Evolutionary conservation across 768 basidiomycete species (phyloP).

Genomic region (Lentinula detonsa): DNA sequence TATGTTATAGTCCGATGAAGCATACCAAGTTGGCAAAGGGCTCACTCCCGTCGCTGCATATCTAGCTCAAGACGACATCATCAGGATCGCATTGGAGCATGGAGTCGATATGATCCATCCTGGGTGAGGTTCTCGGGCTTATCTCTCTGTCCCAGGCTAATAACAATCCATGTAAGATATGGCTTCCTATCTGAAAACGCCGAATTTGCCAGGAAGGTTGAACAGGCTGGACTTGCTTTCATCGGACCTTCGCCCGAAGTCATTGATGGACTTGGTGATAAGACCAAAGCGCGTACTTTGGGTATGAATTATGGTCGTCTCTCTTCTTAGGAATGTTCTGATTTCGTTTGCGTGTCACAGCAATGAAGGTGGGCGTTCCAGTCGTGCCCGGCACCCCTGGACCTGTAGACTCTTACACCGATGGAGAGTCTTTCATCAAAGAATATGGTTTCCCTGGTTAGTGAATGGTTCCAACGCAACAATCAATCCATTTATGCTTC

Average conservation of each 20-base stretch:
- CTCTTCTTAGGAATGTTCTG: slow-evolving; percentile 7
- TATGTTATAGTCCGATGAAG: slow-evolving; percentile 83
- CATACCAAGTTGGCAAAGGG: slow-evolving; percentile 96
- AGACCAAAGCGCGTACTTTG: slow-evolving; percentile 92
- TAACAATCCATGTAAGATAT: slow-evolving; percentile 48
- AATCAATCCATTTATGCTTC: neutral
- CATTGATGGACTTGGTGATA: slow-evolving; percentile 96
- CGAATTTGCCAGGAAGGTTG: slow-evolving; percentile 94
- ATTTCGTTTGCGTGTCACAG: slow-evolving; percentile 28
- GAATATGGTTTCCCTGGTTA: slow-evolving; percentile 92
- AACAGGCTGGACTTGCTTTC: slow-evolving; percentile 95
- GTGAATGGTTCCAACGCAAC: slow-evolving; percentile 10
- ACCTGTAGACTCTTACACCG: slow-evolving; percentile 71
- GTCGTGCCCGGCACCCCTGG: slow-evolving; percentile 96
- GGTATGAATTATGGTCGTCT: slow-evolving; percentile 36
- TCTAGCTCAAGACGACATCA: slow-evolving; percentile 96
- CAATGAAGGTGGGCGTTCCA: slow-evolving; percentile 87
- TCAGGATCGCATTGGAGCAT: slow-evolving; percentile 93
- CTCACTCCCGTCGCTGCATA: slow-evolving; percentile 96
- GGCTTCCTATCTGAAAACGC: slow-evolving; percentile 99
- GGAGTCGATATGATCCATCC: slow-evolving; percentile 99
- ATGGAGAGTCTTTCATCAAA: slow-evolving; percentile 85
- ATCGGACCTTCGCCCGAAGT: slow-evolving; percentile 94
- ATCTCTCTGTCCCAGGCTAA: neutral
- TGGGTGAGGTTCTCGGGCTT: slow-evolving; percentile 47